Base-by-base conservation (phyloP, 805 yeast genomes). In the Peterozyma xylosa region DNA sequence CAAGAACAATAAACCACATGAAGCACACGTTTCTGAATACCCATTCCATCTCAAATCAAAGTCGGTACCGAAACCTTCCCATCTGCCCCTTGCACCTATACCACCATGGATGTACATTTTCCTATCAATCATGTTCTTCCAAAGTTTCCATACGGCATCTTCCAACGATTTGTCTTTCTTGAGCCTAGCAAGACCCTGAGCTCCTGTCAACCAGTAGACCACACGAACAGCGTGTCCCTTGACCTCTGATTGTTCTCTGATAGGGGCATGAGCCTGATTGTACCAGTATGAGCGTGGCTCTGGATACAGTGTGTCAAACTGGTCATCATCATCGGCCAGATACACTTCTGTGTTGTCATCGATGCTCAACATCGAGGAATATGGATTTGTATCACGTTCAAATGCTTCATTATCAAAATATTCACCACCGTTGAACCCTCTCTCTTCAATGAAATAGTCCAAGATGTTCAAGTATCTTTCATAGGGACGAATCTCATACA, bases 21-120 rank as follows among this genome's bases (percentile, higher is more conserved):
- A 50, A 10, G 61, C 61, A 48, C 61, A 56, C 1, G 59, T 55
- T 41, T 56, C 61, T 13, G 50, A 46, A 38, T 56, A 56, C 32
- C 59, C 50, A 34, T 50, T 48, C 54, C 56, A 49, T 42, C 52
- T 44, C 33, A 56, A 44, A 21, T 50, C 57, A 27, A 50, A 56
- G 9, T 47, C 39, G 29, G 48, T 51, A n/a, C 57, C 59, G 42
- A 56, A 56, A 11, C 60, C 60, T 48, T 56, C 61, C 54, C 55
- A 55, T 18, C 42, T 41, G 15, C 14, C 39, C 21, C 51, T 45
- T 2, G 58, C 40, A 2, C 61, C 61, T 46, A 55, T 55, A 18
- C 59, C 61, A 13, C 59, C 61, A 39, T 48, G 53, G 15, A 54
- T 48, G 39, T 53, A 53, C 44, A 56, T 36, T 35, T 55, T 55